Evolutionary conservation across 139 green algal species (phyloP), one percentile per base, ranked within the genome.

Genomic region (Volvox reticuliferus): DNA sequence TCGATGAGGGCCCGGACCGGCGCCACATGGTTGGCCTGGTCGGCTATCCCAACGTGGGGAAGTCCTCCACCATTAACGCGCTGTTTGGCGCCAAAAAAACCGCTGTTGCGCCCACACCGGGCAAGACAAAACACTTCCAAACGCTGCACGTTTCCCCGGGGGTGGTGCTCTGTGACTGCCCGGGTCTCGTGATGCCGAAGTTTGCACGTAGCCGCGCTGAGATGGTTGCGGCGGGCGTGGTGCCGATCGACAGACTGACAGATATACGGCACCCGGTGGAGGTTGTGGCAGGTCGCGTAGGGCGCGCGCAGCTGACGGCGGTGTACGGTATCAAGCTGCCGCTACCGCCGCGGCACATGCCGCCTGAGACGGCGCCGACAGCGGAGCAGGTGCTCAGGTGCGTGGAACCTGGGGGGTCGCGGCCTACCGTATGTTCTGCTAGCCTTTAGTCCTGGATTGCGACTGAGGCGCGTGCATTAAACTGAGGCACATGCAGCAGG

Each of bases 121-220:
- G 98, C 90, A 99, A 99, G 92, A 99, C 98, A 35, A 99, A 99
- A 94, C 98, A 99, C 94, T 99, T 99, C 89, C 98, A 99, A 95
- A 99, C 98, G 35, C 95, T 99, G 1, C 95, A 97, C 62, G 93
- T 99, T 32, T 96, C 90, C 2, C 91, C 93, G 1, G 92, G 71
- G 0, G 71, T 81, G 26, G 76, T 88, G 44, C 44, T 94, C 61
- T 92, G 87, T 78, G 92, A 95, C 79, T 94, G 92, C 90, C 91
- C 91, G 44, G 97, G 98, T 36, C 92, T 99, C 61, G 98, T 99
- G 76, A 96, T 99, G 88, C 98, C 98, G 32, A 96, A 94, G 65
- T 99, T 99, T 92, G 97, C 98, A 1, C 87, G 93, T 14, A 97
- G 94, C 18, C 50, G 97, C 88, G 96, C 97, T 19, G 98, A 99